phyloP scores from a whole-genome alignment of 352 stramenopile species.

The Plasmopara viticola region DNA sequence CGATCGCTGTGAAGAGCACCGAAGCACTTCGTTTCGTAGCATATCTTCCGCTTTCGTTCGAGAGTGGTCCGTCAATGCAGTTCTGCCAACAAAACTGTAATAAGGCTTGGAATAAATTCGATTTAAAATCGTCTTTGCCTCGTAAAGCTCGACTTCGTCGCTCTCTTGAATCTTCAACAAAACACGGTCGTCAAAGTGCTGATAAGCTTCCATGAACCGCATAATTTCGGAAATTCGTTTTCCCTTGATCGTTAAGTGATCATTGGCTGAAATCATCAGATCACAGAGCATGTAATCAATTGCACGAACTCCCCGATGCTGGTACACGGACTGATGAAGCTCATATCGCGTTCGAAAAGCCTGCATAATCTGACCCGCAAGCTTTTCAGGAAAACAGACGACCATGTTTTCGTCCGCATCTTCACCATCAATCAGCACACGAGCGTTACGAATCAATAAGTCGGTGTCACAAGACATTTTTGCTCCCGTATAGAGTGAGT shows the following conservation, averaged over 20 bases:
- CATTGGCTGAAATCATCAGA: slow-evolving; percentile 59
- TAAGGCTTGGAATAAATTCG: slow-evolving; percentile 63
- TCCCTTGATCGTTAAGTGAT: slow-evolving; percentile 53
- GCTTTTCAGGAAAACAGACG: slow-evolving; percentile 86
- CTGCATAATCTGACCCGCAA: slow-evolving; percentile 80
- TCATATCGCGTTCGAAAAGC: slow-evolving; percentile 84
- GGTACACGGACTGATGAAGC: slow-evolving; percentile 85
- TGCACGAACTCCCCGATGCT: slow-evolving; percentile 73
- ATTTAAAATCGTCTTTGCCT: slow-evolving; percentile 47
- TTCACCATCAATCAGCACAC: slow-evolving; percentile 57
- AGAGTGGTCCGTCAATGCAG: slow-evolving; percentile 41
- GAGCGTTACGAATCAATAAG: slow-evolving; percentile 65
- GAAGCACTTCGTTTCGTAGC: too few relatives aligned
- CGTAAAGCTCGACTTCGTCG: slow-evolving; percentile 35
- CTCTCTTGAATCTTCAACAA: slow-evolving; percentile 72
- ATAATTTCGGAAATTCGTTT: slow-evolving; percentile 65
- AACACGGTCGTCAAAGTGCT: slow-evolving; percentile 79
- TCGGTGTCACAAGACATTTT: slow-evolving; percentile 71
- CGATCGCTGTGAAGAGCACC: too few relatives aligned
- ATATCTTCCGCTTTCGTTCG: slow-evolving; percentile 34
- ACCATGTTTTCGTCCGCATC: slow-evolving; percentile 36
- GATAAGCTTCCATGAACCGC: slow-evolving; percentile 59
- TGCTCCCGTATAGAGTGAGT: slow-evolving; percentile 57
- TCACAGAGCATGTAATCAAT: slow-evolving; percentile 89
- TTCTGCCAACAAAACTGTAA: slow-evolving; percentile 76